Evolutionary conservation across 2,329 filamentous ascomycete species (phyloP), one percentile per base, ranked within the genome.

Genomic region (Aspergillus jensenii): DNA sequence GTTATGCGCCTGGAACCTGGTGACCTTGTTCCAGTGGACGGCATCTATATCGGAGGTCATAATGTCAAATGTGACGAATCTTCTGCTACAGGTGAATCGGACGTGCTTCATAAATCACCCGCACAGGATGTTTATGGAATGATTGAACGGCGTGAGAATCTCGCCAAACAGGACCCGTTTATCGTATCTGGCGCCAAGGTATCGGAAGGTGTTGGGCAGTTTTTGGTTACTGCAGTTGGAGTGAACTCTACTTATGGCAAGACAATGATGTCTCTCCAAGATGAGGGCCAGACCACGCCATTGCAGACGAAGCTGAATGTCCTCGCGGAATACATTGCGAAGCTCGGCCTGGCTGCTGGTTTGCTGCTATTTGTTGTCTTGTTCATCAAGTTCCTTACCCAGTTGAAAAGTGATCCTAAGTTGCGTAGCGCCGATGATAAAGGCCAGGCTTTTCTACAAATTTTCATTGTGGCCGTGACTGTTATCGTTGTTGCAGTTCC

Each of bases 111-210:
- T 67, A 93, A 93, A 74, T 82, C 78, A 1, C 71, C 83, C 2
- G 87, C 82, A 2, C 83, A 86, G 27, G 87, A 89, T 12, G 87
- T 87, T 19, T 87, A 83, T 69, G 81, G 81, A 35, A 81, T 85
- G 3, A 87, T 89, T 62, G 82, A 87, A 61, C 79, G 82, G 48
- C 79, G 85, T 58, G 80, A 87, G 52, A 79, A 79, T 15, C 75
- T 88, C 35, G 81, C 82, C 62, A 90, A 90, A 67, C 77, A 89
- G 60, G 90, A 93, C 65, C 90, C 90, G 0, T 93, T 93, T 72
- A 91, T 93, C 60, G 79, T 93, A 4, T 93, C 89, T 21, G 90
- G 90, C 46, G 88, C 88, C 3, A 91, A 91, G 64, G 86, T 93
- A 11, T 86, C 86, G 0, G 88, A 91, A 67, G 90, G 90, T 55